A percentile compares a stretch with the other conserved stretches of the same genome.
These are phyloP conservation scores for Plasmodium falciparum DNA, from an alignment of 169 alveolate species.

Conservation along the genomic window DNA sequence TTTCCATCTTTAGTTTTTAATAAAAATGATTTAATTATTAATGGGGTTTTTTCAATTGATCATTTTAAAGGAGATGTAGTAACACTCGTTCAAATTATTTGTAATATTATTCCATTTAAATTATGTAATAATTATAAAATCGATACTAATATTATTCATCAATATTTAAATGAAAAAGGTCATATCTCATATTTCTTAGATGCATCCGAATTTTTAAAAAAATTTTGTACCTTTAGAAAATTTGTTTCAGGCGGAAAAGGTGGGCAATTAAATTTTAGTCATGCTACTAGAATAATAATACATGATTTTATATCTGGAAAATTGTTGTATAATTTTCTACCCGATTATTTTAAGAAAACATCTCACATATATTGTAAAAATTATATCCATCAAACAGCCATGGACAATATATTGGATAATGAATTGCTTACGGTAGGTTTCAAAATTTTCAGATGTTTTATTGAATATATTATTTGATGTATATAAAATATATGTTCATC, in stretches of 20 bases:
- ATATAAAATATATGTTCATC: too few species aligned
- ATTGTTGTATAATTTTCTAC: conserved; percentile 87
- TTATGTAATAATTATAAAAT: conserved; percentile 82
- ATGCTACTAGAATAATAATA: conserved; percentile 95
- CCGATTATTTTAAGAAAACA: conserved; percentile 26
- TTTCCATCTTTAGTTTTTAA: conserved; percentile 97
- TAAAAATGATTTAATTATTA: conserved; percentile 96
- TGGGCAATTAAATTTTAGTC: conserved; percentile 95
- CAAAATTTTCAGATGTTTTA: too few species aligned
- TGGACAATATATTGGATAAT: too few species aligned
- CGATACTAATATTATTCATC: conserved; percentile 53
- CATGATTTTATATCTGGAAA: conserved; percentile 96
- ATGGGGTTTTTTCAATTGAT: conserved; percentile 97
- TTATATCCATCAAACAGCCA: too few species aligned
- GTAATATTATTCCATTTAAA: conserved; percentile 93
- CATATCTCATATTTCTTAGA: conserved; percentile 82
- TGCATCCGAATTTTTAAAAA: conserved; percentile 87
- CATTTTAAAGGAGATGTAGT: conserved; percentile 93
- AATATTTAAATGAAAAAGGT: conserved; percentile 78
- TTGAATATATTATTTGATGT: too few species aligned
- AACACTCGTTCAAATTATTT: conserved; percentile 94
- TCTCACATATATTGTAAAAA: background rate
- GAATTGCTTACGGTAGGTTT: too few species aligned
- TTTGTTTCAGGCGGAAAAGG: conserved; percentile 93
- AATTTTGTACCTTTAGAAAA: conserved; percentile 87